Percentiles rank a stretch among this genome's conserved stretches.
phyloP scores from a whole-genome alignment of 768 basidiomycete genomes.

The Russula vinacea region DNA sequence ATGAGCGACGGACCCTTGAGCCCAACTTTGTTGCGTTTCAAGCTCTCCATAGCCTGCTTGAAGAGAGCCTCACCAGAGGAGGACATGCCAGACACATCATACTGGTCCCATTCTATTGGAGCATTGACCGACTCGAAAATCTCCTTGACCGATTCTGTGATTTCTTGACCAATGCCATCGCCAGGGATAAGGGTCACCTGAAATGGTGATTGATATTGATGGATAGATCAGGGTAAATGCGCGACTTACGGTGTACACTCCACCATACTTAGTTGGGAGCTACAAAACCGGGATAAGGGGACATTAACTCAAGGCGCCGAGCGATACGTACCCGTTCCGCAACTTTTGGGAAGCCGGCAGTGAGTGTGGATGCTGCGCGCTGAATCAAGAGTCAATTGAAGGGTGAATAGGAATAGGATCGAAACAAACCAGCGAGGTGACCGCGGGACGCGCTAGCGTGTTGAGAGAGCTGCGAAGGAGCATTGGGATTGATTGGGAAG shows the following conservation, averaged over 20 bases:
- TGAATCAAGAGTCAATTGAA: constrained; percentile 35
- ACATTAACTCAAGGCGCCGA: constrained; percentile 13
- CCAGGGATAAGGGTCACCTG: constrained; percentile 97
- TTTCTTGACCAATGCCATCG: constrained; percentile 95
- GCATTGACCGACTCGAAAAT: constrained; percentile 97
- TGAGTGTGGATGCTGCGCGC: constrained; percentile 72
- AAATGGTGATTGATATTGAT: constrained; percentile 31
- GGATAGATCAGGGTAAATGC: constrained; percentile 15
- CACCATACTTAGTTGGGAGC: constrained; percentile 88
- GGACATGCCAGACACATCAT: constrained; percentile 95
- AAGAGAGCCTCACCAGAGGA: constrained; percentile 92
- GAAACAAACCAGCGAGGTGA: constrained; percentile 50
- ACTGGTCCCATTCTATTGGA: constrained; percentile 99
- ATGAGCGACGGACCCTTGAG: constrained; percentile 74
- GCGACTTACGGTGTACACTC: constrained; percentile 76
- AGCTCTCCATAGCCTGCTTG: constrained; percentile 95
- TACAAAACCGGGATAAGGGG: constrained; percentile 36
- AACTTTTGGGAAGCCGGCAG: constrained; percentile 75
- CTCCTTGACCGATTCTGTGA: constrained; percentile 98
- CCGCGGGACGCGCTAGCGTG: constrained; percentile 52
- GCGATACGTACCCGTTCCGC: constrained; percentile 56
- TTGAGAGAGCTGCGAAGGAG: constrained; percentile 56
- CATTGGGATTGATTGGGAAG: not conserved
- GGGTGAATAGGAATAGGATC: not conserved
- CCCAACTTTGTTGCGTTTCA: constrained; percentile 96